Percentiles rank a stretch among this genome's conserved stretches.
Conservation (phyloP, 257 asterid genomes). For the Primulina tabacum region DNA sequence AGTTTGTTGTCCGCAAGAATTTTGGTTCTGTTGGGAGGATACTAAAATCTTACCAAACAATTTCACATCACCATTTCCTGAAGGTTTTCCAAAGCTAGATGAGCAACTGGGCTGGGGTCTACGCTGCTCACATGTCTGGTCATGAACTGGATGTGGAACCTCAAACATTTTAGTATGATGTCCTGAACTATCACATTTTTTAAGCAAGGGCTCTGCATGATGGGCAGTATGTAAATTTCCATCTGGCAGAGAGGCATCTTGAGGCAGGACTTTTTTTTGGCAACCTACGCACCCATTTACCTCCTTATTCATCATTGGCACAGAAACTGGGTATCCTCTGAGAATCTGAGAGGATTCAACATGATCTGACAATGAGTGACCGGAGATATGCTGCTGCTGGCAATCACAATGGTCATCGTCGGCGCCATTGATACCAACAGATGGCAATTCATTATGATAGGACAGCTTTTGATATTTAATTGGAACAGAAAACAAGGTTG, state of each 20-base stretch:
- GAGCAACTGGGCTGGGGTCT: neutral
- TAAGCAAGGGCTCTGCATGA: conserved; percentile 41
- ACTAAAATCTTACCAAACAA: neutral
- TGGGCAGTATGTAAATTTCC: conserved; percentile 32
- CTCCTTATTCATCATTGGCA: conserved; percentile 36
- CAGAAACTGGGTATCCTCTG: conserved; percentile 50
- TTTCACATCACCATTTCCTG: neutral
- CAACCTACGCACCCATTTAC: conserved; percentile 37
- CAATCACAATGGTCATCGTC: conserved; percentile 35
- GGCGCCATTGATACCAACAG: conserved; percentile 29
- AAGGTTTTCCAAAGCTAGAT: neutral
- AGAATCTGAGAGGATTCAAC: conserved; percentile 47
- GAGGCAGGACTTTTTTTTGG: conserved; percentile 37
- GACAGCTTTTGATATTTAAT: conserved; percentile 42
- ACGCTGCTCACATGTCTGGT: neutral
- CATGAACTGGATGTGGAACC: neutral
- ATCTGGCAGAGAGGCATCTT: conserved; percentile 32
- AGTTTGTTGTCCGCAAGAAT: neutral
- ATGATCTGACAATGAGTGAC: conserved; percentile 34
- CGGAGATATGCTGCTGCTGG: conserved; percentile 36
- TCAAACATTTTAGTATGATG: neutral
- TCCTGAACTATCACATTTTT: conserved; percentile 29
- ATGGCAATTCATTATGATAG: conserved; percentile 28
- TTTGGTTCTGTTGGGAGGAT: neutral
- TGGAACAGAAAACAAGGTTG: conserved; percentile 44